Conservation (phyloP, 2,329 filamentous ascomycete species). For the Colletotrichum limetticola region DNA sequence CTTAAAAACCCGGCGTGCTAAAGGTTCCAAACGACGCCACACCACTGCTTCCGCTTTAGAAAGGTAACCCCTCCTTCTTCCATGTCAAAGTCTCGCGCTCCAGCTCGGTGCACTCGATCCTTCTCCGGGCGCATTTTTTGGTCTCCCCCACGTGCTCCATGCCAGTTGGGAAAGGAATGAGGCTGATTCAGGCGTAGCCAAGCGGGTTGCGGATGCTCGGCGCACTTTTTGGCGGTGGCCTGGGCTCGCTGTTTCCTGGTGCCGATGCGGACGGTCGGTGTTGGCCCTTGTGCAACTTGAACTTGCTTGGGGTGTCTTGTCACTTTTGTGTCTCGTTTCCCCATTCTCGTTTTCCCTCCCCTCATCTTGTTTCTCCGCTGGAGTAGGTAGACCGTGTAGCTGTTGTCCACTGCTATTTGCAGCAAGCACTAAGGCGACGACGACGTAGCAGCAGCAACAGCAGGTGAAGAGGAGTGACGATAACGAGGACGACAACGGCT, state of each 20-base stretch:
- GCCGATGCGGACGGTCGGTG: conserved; percentile 29
- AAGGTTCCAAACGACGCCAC: conserved; percentile 24
- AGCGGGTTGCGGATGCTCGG: conserved; percentile 35
- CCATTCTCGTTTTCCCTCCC: conserved; percentile 26
- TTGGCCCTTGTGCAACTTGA: conserved; percentile 30
- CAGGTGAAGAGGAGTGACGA: not conserved
- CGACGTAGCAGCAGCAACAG: not conserved
- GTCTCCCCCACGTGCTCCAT: conserved; percentile 34
- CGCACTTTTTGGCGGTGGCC: conserved; percentile 32
- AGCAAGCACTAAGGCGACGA: not conserved
- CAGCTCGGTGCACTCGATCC: conserved; percentile 29
- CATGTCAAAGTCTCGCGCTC: conserved; percentile 19
- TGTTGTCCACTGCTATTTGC: conserved; percentile 14
- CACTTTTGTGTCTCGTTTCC: conserved; percentile 30
- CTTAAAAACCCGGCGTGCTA: conserved; percentile 19
- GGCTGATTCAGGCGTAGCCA: conserved; percentile 43
- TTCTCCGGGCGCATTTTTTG: conserved; percentile 33
- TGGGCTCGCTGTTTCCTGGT: conserved; percentile 31
- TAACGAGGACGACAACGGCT: not conserved
- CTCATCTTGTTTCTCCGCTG: conserved; percentile 24
- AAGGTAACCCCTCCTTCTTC: conserved; percentile 27
- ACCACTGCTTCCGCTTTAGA: conserved; percentile 34
- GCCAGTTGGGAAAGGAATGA: conserved; percentile 40
- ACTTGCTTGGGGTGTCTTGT: conserved; percentile 9
- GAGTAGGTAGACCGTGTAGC: not conserved